Evolutionary conservation across 2,329 filamentous ascomycete species (phyloP).

Genomic region (Pyricularia pennisetigena): DNA sequence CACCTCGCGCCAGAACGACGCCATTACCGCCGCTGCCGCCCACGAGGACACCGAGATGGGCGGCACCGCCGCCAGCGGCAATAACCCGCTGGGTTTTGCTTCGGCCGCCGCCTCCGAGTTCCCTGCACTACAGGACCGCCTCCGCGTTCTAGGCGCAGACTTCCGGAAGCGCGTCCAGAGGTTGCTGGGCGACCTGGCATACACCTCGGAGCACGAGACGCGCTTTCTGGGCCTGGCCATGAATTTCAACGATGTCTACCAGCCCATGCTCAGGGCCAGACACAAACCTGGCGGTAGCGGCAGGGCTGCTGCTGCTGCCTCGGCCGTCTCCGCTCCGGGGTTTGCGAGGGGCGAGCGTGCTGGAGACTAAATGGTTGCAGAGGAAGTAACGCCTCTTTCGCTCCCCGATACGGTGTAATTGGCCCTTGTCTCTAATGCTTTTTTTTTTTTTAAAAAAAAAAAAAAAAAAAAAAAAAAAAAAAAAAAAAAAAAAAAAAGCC

Average conservation of each 20-base stretch:
- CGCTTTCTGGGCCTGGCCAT: conserved; percentile 92
- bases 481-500: too few relatives aligned
- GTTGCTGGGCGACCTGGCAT: conserved; percentile 79
- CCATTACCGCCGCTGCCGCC: conserved; percentile 17
- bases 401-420: not conserved
- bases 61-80: conserved; percentile 5
- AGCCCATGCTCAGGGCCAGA: conserved; percentile 38
- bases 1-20: conserved; percentile 77
- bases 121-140: conserved; percentile 62
- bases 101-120: conserved; percentile 58
- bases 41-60: conserved; percentile 4
- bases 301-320: not conserved
- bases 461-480: too few relatives aligned
- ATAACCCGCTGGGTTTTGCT: conserved; percentile 20
- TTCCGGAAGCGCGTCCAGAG: conserved; percentile 73
- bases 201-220: conserved; percentile 92
- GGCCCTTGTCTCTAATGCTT: not conserved
- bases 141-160: conserved; percentile 61
- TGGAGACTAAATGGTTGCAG: not conserved
- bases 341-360: not conserved
- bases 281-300: conserved; percentile 2
- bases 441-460: too few relatives aligned
- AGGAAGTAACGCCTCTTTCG: not conserved
- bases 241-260: conserved; percentile 98
- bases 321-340: not conserved